These are phyloP conservation scores for Acer saccharum DNA, from an alignment of 345 rosid species.

Conservation along the genomic window DNA sequence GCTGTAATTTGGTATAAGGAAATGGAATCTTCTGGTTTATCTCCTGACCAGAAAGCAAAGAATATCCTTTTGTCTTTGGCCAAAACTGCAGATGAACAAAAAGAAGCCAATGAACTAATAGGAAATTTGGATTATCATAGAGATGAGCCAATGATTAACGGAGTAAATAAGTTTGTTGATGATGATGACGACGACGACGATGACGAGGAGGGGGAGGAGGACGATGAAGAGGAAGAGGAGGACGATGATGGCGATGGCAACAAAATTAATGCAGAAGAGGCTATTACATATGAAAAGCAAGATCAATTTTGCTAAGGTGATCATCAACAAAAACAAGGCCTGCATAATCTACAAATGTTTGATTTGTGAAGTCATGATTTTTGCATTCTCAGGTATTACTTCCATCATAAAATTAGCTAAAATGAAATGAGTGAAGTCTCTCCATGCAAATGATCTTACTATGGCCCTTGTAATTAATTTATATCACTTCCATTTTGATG, in stretches of 20 bases:
- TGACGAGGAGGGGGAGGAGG: constrained; percentile 9
- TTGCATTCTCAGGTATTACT: constrained; percentile 5
- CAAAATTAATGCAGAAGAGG: not conserved
- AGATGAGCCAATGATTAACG: constrained; percentile 29
- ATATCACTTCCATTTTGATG: too few relatives aligned
- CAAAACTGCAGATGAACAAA: constrained; percentile 58
- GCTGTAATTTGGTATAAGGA: constrained; percentile 85
- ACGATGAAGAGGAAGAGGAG: not conserved
- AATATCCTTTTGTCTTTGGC: constrained; percentile 83
- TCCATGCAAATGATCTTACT: not conserved
- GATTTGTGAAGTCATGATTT: constrained; percentile 10
- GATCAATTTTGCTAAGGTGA: not conserved
- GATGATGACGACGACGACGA: constrained; percentile 38
- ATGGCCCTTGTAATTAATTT: not conserved
- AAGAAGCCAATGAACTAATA: constrained; percentile 62
- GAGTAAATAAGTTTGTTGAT: constrained; percentile 25
- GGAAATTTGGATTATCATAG: constrained; percentile 34
- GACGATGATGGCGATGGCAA: not conserved
- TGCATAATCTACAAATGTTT: constrained; percentile 14
- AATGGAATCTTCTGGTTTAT: constrained; percentile 67
- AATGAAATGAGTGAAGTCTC: not conserved
- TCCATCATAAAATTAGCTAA: not conserved
- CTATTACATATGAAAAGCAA: constrained; percentile 14
- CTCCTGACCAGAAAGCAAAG: constrained; percentile 88
- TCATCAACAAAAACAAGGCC: constrained; percentile 8